Base-by-base conservation (phyloP, 1,139 yeast genomes). In the Candida sp. region DNA sequence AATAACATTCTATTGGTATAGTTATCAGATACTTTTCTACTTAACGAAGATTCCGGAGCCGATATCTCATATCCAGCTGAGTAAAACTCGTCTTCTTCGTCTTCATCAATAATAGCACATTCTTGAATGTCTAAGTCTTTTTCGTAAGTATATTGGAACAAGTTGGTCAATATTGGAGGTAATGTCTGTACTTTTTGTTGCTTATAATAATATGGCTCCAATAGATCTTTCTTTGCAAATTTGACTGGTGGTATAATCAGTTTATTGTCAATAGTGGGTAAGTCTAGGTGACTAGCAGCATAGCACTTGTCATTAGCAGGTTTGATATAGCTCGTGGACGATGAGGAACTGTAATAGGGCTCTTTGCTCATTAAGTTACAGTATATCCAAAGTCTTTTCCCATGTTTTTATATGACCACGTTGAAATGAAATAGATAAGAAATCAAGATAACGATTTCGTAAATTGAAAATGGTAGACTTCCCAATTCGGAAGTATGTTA, bases 281-380 rank as follows among this genome's bases (percentile, higher is more conserved):
- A 44, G 33, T 49, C 50, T 23, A 37, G 39, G 4, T 44, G 29
- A 9, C 39, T 11, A 22, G 41, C 35, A 5, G 48, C 38, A 29
- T 43, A 48, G 25, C 41, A 44, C 22, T 35, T 44, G 21, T 23
- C 6, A 33, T 44, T 44, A 3, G 44, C 34, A 8, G 48, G 43
- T 39, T 43, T 48, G 35, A 43, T 38, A 30, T 35, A 32, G 7
- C 49, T 43, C 21, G 43, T 22, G 4, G 45, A 29, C 4, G 41
- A 40, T 5, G 36, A 21, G 4, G 48, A 38, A 30, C 21, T 36
- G 38, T 45, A 49, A 36, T 47, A 47, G 4, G 49, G 50, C 21
- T 49, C 52, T 34, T 30, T 47, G n/a, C 43, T 44, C 50, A 47
- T 49, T 22, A n/a, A n/a, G n/a, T n/a, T n/a, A n/a, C n/a, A n/a